Percentiles rank a stretch among this genome's conserved stretches.
Evolutionary conservation across 768 basidiomycete species (phyloP).

Genomic region (Symmetrospora coprosmae): DNA sequence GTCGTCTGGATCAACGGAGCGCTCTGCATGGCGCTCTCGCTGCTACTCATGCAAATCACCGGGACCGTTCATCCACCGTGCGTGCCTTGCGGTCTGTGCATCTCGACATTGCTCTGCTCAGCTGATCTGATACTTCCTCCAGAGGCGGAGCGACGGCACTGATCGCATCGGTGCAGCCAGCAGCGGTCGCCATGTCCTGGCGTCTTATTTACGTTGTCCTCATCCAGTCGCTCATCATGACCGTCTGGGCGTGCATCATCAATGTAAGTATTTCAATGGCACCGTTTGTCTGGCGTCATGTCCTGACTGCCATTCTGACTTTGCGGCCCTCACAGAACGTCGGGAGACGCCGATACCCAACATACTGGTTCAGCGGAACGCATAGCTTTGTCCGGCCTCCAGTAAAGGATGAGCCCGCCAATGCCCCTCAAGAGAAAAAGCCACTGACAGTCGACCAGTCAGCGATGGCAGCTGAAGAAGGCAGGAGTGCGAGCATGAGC

Average conservation of each 20-base stretch:
- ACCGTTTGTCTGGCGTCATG: not conserved
- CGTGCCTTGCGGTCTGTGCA: not conserved
- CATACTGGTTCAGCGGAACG: conserved; percentile 6
- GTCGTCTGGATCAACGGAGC: conserved; percentile 21
- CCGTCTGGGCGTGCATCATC: conserved; percentile 18
- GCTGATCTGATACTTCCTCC: not conserved
- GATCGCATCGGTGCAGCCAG: conserved; percentile 7
- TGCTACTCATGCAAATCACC: conserved; percentile 21
- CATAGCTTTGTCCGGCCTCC: not conserved
- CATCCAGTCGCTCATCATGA: not conserved
- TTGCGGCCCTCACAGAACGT: not conserved
- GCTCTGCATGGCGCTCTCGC: conserved; percentile 2
- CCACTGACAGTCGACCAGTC: not conserved
- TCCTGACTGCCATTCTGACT: not conserved
- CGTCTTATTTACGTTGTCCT: conserved; percentile 9
- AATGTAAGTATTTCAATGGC: conserved; percentile 5
- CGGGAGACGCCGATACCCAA: conserved; percentile 4
- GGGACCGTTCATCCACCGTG: conserved; percentile 23
- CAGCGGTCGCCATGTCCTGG: conserved; percentile 10
- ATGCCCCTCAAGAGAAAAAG: not conserved
- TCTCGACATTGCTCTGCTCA: not conserved
- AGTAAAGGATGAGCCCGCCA: no score
- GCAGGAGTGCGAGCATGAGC: not conserved
- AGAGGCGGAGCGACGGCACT: conserved; percentile 23
- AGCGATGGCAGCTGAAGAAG: not conserved